phyloP scores from a whole-genome alignment of 352 stramenopile species.

The Phytophthora europaea region DNA sequence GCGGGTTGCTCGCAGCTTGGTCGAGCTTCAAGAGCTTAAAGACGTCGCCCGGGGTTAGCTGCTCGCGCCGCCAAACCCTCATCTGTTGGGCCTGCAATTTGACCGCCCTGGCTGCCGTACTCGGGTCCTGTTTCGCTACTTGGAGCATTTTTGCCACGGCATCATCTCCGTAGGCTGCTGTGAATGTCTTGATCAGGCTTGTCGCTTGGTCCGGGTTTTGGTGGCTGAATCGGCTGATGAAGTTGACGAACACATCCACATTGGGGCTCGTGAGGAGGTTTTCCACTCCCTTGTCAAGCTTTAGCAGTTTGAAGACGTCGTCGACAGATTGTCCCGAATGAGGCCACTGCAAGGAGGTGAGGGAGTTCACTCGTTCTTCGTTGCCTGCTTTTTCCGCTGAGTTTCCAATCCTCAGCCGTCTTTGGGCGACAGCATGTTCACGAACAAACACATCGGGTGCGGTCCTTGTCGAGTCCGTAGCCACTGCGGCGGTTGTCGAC shows the following conservation, averaged over 20 bases:
- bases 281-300: neutral
- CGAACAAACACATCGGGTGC: no score
- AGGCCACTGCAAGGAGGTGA: neutral
- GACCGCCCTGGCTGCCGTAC: neutral
- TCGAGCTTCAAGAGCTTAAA: neutral
- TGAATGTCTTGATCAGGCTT: neutral
- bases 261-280: neutral
- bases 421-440: neutral
- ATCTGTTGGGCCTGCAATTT: neutral
- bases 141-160: neutral
- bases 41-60: neutral
- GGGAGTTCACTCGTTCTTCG: neutral
- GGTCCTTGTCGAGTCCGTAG: neutral
- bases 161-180: neutral
- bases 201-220: neutral
- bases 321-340: neutral
- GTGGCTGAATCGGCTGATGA: neutral
- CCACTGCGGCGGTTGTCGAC: neutral
- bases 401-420: neutral
- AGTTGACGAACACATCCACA: neutral
- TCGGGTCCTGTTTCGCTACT: neutral
- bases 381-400: neutral
- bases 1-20: neutral
- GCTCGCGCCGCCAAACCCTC: neutral
- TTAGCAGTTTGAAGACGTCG: neutral